A percentile compares a stretch with the other conserved stretches of the same genome.
These are phyloP conservation scores for Leptodontidium sp. DNA, from an alignment of 2,329 filamentous ascomycete genomes.

Conservation along the genomic window DNA sequence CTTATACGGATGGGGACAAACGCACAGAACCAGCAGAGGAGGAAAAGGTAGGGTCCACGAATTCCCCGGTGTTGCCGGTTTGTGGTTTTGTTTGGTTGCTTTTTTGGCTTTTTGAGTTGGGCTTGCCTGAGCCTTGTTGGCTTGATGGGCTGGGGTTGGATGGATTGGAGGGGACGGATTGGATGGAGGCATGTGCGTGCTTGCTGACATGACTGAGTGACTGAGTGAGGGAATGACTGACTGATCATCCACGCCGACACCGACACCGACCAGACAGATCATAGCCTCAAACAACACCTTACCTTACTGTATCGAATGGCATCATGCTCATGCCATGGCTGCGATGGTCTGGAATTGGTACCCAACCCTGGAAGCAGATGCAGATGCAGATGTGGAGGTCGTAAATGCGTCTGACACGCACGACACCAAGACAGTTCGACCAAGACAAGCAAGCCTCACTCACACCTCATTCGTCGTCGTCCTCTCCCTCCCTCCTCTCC, in stretches of 20 bases:
- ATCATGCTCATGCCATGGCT: constrained; percentile 14
- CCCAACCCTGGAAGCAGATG: neutral
- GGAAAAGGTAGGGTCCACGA: neutral
- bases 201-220: constrained; percentile 10
- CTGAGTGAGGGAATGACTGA: neutral
- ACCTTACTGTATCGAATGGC: constrained; percentile 19
- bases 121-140: too few species aligned
- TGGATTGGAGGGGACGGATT: neutral
- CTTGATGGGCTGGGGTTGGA: neutral
- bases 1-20: neutral
- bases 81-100: constrained; percentile 8
- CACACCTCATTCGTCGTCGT: neutral
- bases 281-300: neutral
- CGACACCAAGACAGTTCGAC: constrained; percentile 3
- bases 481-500: neutral
- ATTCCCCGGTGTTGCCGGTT: constrained; percentile 17
- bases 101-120: neutral
- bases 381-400: neutral
- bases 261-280: constrained; percentile 4
- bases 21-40: neutral
- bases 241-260: neutral
- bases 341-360: neutral
- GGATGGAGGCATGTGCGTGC: constrained; percentile 4
- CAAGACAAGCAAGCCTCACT: neutral
- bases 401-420: constrained; percentile 7